Conservation (phyloP, 345 rosid genomes). For the Raphanus sativus region DNA sequence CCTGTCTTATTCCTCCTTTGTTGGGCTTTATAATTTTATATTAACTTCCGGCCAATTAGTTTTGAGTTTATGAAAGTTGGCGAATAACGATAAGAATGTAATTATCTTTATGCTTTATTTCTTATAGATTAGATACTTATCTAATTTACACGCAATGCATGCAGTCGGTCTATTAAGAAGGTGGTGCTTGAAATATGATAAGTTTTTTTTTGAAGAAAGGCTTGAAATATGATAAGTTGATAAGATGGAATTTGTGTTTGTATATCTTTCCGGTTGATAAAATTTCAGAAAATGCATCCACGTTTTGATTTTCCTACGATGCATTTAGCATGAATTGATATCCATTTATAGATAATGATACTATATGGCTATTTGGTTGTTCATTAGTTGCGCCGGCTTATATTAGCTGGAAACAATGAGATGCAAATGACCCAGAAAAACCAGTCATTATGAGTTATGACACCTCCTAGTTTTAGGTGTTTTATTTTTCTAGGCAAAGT, state of each 20-base stretch:
- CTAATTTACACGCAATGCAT: background rate
- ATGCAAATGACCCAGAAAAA: background rate
- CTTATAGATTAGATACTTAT: background rate
- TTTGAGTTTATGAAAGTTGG: constrained; percentile 7
- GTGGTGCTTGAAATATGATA: background rate
- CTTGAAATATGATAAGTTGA: too few relatives aligned
- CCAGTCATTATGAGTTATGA: constrained; percentile 10
- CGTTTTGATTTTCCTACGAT: background rate
- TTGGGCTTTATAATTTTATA: constrained; percentile 1
- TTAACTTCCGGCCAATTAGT: background rate
- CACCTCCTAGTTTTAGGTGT: background rate
- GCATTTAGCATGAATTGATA: constrained; percentile 9
- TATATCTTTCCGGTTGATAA: background rate
- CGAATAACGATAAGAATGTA: background rate
- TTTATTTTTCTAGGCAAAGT: constrained; percentile 29
- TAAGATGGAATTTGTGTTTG: background rate
- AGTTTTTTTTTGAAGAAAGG: background rate
- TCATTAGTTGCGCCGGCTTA: constrained; percentile 21
- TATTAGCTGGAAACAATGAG: constrained; percentile 30
- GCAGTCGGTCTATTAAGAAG: background rate
- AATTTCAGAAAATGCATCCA: background rate
- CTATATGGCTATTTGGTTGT: constrained; percentile 17
- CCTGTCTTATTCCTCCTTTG: constrained; percentile 35
- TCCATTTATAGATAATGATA: constrained; percentile 4
- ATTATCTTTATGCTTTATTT: background rate